Percentiles rank a stretch among this genome's conserved stretches.
Evolutionary conservation across 441 rosid genomes (phyloP).

Genomic region (Pelargonium fulgidum): DNA sequence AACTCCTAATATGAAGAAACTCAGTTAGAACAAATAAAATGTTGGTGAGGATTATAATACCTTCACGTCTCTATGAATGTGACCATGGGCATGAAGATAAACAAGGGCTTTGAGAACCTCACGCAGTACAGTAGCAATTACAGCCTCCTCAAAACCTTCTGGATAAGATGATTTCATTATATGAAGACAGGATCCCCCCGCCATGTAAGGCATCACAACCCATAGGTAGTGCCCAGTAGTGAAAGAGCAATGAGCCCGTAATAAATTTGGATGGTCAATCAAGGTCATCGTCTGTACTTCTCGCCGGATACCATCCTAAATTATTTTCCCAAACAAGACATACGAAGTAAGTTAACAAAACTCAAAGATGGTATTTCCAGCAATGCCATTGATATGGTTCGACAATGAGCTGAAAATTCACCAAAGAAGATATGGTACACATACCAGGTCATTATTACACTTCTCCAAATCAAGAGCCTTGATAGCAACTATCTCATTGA

Average conservation of each 20-base stretch:
- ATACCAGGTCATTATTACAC: conserved; percentile 92
- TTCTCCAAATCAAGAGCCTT: conserved; percentile 94
- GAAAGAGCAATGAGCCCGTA: conserved; percentile 95
- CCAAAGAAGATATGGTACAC: conserved; percentile 24
- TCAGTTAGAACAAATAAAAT: not conserved
- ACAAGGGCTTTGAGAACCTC: conserved; percentile 96
- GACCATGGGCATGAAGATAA: conserved; percentile 93
- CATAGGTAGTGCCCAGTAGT: conserved; percentile 78
- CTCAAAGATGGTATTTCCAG: not conserved
- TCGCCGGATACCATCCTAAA: conserved; percentile 94
- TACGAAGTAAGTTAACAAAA: not conserved
- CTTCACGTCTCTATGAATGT: conserved; percentile 98
- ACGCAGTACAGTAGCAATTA: conserved; percentile 76
- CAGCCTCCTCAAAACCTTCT: conserved; percentile 94
- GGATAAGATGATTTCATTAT: conserved; percentile 76
- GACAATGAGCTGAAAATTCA: not conserved
- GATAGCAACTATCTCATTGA: conserved; percentile 81
- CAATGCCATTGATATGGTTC: not conserved
- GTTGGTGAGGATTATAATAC: conserved; percentile 31
- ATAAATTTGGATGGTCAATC: conserved; percentile 83
- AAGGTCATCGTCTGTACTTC: conserved; percentile 95
- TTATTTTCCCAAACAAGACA: conserved; percentile 2
- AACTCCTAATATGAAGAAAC: conserved; percentile 7
- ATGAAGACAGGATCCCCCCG: conserved; percentile 96
- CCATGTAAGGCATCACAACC: conserved; percentile 99